Evolutionary conservation across 2,329 filamentous ascomycete species (phyloP).

Genomic region (Tympanopsis confertula): DNA sequence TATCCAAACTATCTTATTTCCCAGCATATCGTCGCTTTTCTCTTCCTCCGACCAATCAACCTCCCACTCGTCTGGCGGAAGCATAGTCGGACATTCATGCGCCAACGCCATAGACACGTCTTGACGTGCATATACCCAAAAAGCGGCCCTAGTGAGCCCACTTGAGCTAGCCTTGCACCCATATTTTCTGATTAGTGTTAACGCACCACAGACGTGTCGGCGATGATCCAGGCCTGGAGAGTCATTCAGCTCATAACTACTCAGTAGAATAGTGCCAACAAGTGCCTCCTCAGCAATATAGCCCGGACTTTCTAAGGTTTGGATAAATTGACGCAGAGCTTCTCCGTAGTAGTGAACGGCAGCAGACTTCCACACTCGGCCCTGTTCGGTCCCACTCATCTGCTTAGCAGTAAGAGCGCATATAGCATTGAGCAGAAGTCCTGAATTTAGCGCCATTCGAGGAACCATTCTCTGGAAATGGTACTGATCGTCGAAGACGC

Average conservation of each 20-base stretch:
- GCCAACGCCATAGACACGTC: conserved; percentile 15
- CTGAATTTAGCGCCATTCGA: conserved; percentile 13
- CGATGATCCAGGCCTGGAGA: conserved; percentile 12
- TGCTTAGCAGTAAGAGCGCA: conserved; percentile 20
- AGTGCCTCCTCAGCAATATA: conserved; percentile 13
- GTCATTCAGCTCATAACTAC: conserved; percentile 17
- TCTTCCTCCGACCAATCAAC: conserved; percentile 14
- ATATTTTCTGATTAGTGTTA: conserved; percentile 15
- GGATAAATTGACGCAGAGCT: conserved; percentile 15
- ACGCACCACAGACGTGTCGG: conserved; percentile 15
- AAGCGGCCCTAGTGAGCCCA: conserved; percentile 14
- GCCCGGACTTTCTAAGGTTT: conserved; percentile 6
- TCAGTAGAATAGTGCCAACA: conserved; percentile 17
- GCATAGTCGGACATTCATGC: conserved; percentile 13
- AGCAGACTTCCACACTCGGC: conserved; percentile 14
- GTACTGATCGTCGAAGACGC: conserved; percentile 14
- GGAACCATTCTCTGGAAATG: conserved; percentile 17
- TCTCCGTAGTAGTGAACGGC: conserved; percentile 14
- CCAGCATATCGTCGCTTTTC: conserved; percentile 12
- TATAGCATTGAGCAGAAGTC: conserved; percentile 17
- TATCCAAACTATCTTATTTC: conserved; percentile 2
- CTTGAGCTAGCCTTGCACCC: conserved; percentile 13
- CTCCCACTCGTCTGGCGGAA: conserved; percentile 16
- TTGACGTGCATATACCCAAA: conserved; percentile 15
- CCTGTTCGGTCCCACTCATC: conserved; percentile 13